Evolutionary conservation across 1,284 basidiomycete species (phyloP), one percentile per base, ranked within the genome.

Genomic region (Fomitiporia mediterranea): DNA sequence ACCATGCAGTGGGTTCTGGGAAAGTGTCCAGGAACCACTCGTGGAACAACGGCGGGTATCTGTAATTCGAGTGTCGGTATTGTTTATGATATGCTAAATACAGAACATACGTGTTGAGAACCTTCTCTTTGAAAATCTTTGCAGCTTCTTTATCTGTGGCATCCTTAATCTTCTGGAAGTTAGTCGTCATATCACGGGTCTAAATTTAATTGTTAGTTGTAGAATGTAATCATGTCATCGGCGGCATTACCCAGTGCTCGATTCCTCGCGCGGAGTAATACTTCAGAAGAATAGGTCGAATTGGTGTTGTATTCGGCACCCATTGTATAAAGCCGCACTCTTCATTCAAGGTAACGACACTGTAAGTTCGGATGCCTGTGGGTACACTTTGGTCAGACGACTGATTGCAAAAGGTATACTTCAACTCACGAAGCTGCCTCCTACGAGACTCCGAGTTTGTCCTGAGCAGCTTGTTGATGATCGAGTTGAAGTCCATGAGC

Each of bases 251-350:
- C 79, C 84, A 93, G 39, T 71, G 68, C 51, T 71, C 72, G 60
- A 90, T 76, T 6, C 81, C 77, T 58, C 75, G 78, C 7, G 83
- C 73, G 0, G 79, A 77, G 67, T 98, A 99, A n/a, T 77, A 73
- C 61, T 86, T 86, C 51, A 79, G 66, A 25, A 99, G 74, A 38
- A 98, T 83, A 4, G 83, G 80, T 32, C 97, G 87, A 39, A 98
- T 74, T 1, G 94, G 91, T 28, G 85, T 79, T 0, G 96, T 98
- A 68, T 99, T 91, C 1, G 89, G 91, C 11, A 99, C 97, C 97
- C 97, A 99, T 82, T 99, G 94, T 59, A 99, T 93, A 58, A 99
- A 82, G 0, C 97, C 97, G 66, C 95, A 98, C 64, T 97, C 93
- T 65, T 99, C 96, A 67, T 98, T 98, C 57, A 99, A 77, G 1